These are phyloP conservation scores for Dactylonectria estremocensis DNA, from an alignment of 2,329 filamentous ascomycete species.

Conservation along the genomic window DNA sequence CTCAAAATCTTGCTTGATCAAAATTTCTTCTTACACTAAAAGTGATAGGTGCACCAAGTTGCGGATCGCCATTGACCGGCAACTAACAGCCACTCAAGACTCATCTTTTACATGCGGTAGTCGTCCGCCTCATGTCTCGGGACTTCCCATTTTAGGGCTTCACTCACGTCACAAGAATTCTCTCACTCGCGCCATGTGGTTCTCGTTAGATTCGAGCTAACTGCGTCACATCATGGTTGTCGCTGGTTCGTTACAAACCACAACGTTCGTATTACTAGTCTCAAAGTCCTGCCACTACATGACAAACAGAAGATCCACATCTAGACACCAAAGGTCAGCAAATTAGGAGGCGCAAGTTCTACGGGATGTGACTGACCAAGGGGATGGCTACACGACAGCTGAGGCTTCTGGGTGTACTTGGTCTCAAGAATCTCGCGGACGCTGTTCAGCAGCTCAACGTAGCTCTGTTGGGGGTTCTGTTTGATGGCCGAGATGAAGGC, in stretches of 20 bases:
- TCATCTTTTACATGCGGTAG: not conserved
- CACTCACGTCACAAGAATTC: too few relatives aligned
- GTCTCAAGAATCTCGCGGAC: conserved; percentile 89
- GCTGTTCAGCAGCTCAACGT: conserved; percentile 94
- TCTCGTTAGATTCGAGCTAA: not conserved
- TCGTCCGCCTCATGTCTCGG: not conserved
- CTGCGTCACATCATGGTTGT: conserved; percentile 6
- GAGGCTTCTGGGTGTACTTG: conserved; percentile 95
- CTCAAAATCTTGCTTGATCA: too few relatives aligned
- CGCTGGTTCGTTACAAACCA: not conserved
- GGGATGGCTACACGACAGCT: conserved; percentile 96
- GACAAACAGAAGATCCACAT: conserved; percentile 77
- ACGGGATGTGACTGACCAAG: conserved; percentile 76
- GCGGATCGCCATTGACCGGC: too few relatives aligned
- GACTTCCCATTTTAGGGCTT: not conserved
- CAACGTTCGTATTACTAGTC: not conserved
- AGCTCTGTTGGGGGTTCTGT: conserved; percentile 95
- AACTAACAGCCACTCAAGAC: too few relatives aligned
- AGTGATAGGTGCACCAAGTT: too few relatives aligned
- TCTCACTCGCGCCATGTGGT: not conserved
- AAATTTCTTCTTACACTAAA: too few relatives aligned
- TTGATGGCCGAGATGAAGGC: conserved; percentile 93
- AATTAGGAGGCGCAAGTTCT: not conserved
- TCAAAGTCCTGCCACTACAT: conserved; percentile 63
- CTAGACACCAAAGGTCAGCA: conserved; percentile 54